A percentile compares a stretch with the other conserved stretches of the same genome.
These are phyloP conservation scores for Leishmania guyanensis DNA, from an alignment of 208 protist genomes.

Conservation along the genomic window DNA sequence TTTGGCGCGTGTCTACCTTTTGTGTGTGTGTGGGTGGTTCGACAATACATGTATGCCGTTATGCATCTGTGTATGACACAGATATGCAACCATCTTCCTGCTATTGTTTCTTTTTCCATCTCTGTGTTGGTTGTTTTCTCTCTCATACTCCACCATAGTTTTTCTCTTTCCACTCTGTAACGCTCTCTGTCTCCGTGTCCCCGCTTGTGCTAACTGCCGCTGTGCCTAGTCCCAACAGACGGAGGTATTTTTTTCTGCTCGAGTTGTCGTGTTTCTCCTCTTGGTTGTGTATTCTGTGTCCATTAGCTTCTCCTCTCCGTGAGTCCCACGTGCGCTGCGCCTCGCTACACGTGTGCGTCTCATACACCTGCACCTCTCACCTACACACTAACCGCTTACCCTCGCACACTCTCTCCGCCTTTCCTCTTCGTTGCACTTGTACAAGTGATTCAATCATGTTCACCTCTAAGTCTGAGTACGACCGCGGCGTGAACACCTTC, in stretches of 20 bases:
- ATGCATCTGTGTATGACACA: slow-evolving; percentile 1
- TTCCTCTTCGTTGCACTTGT: background rate
- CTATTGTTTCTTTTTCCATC: background rate
- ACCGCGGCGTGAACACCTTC: slow-evolving; percentile 99
- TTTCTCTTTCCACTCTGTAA: background rate
- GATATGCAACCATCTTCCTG: background rate
- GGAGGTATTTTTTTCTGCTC: background rate
- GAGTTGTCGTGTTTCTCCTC: background rate
- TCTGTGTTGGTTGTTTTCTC: background rate
- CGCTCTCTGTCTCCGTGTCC: background rate
- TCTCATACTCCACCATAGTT: background rate
- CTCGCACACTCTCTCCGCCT: background rate
- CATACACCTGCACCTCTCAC: background rate
- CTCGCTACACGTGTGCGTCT: background rate
- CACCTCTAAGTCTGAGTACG: slow-evolving; percentile 96
- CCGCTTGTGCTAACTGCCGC: background rate
- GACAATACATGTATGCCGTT: background rate
- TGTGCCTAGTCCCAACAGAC: background rate
- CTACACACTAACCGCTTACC: background rate
- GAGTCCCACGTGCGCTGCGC: background rate
- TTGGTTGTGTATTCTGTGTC: background rate
- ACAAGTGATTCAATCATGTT: slow-evolving; percentile 63
- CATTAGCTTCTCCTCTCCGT: background rate
- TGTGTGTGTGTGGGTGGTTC: background rate
- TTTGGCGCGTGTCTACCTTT: background rate